These are phyloP conservation scores for Teratosphaeria viscida DNA, from an alignment of 2,329 filamentous ascomycete species.

Conservation along the genomic window DNA sequence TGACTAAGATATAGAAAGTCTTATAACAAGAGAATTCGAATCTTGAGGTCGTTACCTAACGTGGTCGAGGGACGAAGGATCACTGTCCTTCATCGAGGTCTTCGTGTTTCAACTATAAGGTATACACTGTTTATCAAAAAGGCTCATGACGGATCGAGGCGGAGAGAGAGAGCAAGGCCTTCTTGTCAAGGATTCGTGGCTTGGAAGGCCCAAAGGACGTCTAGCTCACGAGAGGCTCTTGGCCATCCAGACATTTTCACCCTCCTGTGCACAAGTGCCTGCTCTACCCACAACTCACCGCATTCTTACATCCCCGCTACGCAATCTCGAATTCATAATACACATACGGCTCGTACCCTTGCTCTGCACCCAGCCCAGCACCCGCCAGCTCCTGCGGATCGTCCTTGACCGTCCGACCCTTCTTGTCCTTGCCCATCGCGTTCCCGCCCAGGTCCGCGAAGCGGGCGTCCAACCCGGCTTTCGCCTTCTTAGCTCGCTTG, in stretches of 20 bases:
- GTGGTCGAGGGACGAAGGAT: no score
- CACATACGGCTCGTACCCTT: slow-evolving; percentile 91
- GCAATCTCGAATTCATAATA: slow-evolving; percentile 88
- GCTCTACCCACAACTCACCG: background rate
- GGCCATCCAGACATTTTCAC: background rate
- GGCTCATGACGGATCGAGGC: no score
- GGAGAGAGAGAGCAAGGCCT: no score
- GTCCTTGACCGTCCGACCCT: slow-evolving; percentile 82
- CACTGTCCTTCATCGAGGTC: no score
- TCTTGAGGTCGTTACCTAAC: no score
- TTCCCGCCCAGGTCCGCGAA: slow-evolving; percentile 94
- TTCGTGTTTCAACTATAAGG: no score
- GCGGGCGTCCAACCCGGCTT: slow-evolving; percentile 56
- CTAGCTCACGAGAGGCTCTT: no score
- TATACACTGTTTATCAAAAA: no score
- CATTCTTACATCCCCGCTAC: slow-evolving; percentile 20
- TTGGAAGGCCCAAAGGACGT: no score
- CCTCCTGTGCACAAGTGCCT: background rate
- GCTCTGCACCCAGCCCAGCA: slow-evolving; percentile 51
- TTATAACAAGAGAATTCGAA: no score
- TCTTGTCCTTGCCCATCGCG: slow-evolving; percentile 87
- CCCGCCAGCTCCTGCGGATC: slow-evolving; percentile 81
- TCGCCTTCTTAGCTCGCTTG: slow-evolving; percentile 70
- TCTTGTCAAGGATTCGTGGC: no score
- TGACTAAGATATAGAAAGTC: no score